Evolutionary conservation across 352 stramenopile species (phyloP), one percentile per base, ranked within the genome.

Genomic region (Phytophthora kernoviae): DNA sequence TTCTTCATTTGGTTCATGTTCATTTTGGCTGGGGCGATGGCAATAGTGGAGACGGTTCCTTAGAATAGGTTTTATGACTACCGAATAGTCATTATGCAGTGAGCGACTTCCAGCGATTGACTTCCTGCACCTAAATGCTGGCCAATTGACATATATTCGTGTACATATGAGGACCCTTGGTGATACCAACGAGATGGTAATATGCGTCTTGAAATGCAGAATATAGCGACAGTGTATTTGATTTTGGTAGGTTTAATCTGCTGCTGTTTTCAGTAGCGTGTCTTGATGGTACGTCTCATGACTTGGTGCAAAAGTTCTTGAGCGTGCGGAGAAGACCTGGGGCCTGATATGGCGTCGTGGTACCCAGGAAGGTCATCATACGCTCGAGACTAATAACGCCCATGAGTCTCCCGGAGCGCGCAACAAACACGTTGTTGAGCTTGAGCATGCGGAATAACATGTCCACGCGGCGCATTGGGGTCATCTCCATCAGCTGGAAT

Each of bases 401-500:
- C 62, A 92, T 85, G 47, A 96, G 76, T 17, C 70, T 73, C 0
- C 88, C 88, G 5, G 81, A 91, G 11, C 87, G 82, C 55, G 88
- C 89, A 30, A 96, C 81, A 62, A 93, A 96, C 24, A 86, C 83
- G 62, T 94, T 90, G 65, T 93, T 94, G 50, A 96, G 78, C 61
- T 93, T 94, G 41, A 96, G 82, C 83, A 95, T 94, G 36, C 88
- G 81, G 66, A 96, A 95, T 21, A 96, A 67, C 62, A 90, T 59
- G 54, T 96, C 86, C 22, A 96, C 85, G 18, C 81, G 81, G 42
- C 80, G 81, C 81, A 94, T 92, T 6, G 81, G 72, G 40, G 83
- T 94, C 83, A 91, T 92, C 64, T 89, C 81, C 77, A 94, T 90
- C 12, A 94, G 37, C 52, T 91, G 81, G 60, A 94, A 91, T 17